Percentiles rank a stretch among this genome's conserved stretches.
phyloP scores from a whole-genome alignment of 345 rosid species.

The Erysimum cheiranthoides region DNA sequence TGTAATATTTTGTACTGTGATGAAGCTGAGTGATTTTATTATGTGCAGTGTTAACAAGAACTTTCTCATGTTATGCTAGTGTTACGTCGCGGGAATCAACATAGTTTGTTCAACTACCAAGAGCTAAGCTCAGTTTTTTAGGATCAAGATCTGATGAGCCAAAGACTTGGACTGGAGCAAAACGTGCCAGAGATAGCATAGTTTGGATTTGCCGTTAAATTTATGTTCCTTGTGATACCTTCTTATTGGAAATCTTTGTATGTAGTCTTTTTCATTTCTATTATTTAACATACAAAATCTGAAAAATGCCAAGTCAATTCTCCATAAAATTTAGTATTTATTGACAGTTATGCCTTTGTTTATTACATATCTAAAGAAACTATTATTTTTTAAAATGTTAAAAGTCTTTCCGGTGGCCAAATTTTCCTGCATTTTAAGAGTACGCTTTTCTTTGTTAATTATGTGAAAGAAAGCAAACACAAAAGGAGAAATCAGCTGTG shows the following conservation, averaged over 20 bases:
- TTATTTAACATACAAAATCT: conserved; percentile 25
- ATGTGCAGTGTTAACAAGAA: conserved; percentile 45
- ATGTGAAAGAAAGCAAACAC: neutral
- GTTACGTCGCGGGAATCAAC: conserved; percentile 32
- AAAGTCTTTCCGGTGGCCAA: neutral
- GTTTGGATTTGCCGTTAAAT: conserved; percentile 37
- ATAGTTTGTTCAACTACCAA: conserved; percentile 37
- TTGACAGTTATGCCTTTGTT: conserved; percentile 3
- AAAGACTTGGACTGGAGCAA: conserved; percentile 37
- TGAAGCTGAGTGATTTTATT: conserved; percentile 24
- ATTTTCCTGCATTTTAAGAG: neutral
- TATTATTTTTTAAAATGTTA: neutral
- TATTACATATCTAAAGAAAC: neutral
- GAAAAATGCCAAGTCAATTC: conserved; percentile 36
- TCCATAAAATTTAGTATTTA: conserved; percentile 17
- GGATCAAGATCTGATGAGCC: conserved; percentile 31
- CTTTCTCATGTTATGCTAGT: conserved; percentile 38
- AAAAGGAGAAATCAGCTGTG: neutral
- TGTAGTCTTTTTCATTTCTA: conserved; percentile 34
- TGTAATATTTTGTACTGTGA: conserved; percentile 17
- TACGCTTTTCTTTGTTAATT: neutral
- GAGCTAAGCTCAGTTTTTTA: conserved; percentile 37
- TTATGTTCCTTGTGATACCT: conserved; percentile 36
- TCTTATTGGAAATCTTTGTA: conserved; percentile 32
- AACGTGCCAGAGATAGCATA: conserved; percentile 27